phyloP scores from a whole-genome alignment of 129 eudicot species.

The Tagetes patula region DNA sequence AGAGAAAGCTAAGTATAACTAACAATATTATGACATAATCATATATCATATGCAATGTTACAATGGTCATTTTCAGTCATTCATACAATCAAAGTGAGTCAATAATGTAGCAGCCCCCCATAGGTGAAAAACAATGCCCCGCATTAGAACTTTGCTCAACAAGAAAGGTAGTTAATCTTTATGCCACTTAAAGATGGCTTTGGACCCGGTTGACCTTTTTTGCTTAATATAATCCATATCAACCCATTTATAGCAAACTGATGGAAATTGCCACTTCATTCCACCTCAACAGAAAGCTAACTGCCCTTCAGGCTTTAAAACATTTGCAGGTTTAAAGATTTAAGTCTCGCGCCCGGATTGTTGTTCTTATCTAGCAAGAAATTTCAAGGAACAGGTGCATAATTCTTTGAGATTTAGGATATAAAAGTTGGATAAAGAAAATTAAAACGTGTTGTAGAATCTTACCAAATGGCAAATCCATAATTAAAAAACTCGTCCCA shows the following conservation, averaged over 20 bases:
- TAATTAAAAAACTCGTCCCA: conserved; percentile 59
- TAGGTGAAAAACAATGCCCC: background rate
- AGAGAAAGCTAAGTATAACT: too few species aligned
- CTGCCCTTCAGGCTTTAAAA: conserved; percentile 10
- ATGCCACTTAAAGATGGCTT: background rate
- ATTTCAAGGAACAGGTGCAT: background rate
- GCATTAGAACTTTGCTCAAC: too few species aligned
- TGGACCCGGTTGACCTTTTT: conserved; percentile 1
- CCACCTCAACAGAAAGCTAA: conserved; percentile 4
- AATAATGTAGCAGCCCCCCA: too few species aligned
- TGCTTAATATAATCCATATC: background rate
- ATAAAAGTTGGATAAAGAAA: background rate
- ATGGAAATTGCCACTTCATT: background rate
- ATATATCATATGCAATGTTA: too few species aligned
- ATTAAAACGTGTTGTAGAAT: background rate
- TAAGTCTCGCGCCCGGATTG: background rate
- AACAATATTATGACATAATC: too few species aligned
- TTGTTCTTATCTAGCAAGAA: conserved; percentile 17
- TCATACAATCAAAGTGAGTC: too few species aligned
- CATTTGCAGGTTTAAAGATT: conserved; percentile 10
- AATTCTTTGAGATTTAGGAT: background rate
- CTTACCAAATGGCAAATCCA: conserved; percentile 46
- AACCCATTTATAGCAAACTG: background rate
- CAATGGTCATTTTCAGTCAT: too few species aligned
- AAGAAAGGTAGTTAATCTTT: background rate